phyloP scores from a whole-genome alignment of 2,329 filamentous ascomycete genomes.

The Monilinia polystroma region DNA sequence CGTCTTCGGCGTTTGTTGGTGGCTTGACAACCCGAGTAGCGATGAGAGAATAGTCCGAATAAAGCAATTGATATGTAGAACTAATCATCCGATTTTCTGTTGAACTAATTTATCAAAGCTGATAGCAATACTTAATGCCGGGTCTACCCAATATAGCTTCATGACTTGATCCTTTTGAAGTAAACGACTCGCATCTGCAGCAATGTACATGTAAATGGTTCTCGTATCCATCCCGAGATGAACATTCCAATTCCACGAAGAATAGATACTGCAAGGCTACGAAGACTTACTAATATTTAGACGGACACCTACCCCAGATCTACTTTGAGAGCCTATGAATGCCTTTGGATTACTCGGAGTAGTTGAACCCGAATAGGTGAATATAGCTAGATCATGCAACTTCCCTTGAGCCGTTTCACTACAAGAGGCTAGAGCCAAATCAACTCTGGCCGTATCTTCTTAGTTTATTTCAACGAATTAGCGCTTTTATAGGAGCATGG shows the following conservation, averaged over 20 bases:
- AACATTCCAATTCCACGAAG: neutral
- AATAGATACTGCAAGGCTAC: neutral
- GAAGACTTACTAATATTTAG: neutral
- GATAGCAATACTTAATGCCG: neutral
- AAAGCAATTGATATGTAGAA: neutral
- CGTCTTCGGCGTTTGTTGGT: constrained; percentile 9
- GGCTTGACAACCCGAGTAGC: neutral
- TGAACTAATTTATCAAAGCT: neutral
- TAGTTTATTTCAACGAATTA: neutral
- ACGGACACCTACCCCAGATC: constrained; percentile 6
- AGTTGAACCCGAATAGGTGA: neutral
- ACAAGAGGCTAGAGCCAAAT: constrained; percentile 1
- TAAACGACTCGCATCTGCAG: constrained; percentile 2
- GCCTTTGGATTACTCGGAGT: neutral
- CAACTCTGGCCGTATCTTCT: neutral
- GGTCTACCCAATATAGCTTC: neutral
- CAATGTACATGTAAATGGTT: neutral
- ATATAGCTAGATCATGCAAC: constrained; percentile 6
- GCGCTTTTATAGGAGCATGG: neutral
- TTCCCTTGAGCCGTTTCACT: constrained; percentile 4
- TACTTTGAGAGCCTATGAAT: neutral
- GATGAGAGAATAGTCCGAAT: neutral
- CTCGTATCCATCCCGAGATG: neutral
- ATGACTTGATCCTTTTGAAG: neutral
- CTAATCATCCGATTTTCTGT: neutral